These are phyloP conservation scores for Spathaspora hagerdaliae DNA, from an alignment of 805 yeast species.

Conservation along the genomic window DNA sequence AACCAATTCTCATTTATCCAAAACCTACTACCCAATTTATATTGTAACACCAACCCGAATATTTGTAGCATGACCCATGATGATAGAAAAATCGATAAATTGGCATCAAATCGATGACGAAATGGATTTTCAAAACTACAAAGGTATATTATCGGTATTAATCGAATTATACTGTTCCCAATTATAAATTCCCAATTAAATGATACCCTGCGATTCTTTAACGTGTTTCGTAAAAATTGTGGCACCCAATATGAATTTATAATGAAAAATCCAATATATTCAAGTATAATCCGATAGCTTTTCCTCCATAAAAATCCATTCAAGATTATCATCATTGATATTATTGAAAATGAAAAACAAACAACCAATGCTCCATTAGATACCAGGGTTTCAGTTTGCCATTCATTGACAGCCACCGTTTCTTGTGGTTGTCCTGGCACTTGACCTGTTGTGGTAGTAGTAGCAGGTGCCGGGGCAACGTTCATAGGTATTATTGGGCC, in stretches of 20 bases:
- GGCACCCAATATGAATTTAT: conserved; percentile 84
- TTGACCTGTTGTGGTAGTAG: conserved; percentile 7
- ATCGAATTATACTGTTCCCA: conserved; percentile 60
- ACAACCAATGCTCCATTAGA: conserved; percentile 22
- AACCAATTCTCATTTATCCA: conserved; percentile 70
- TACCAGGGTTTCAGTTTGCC: conserved; percentile 13
- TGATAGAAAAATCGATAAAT: conserved; percentile 42
- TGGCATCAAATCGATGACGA: conserved; percentile 61
- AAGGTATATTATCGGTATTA: conserved; percentile 64
- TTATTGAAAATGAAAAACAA: conserved; percentile 23
- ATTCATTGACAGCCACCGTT: conserved; percentile 8
- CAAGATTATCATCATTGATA: conserved; percentile 48
- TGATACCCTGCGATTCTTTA: conserved; percentile 60
- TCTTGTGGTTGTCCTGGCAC: conserved; percentile 7
- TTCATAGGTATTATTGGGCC: conserved; percentile 8
- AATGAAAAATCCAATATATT: conserved; percentile 46
- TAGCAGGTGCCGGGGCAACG: conserved; percentile 3
- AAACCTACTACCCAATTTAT: conserved; percentile 72
- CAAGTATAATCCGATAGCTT: conserved; percentile 50
- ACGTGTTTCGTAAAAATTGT: conserved; percentile 74
- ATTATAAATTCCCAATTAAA: conserved; percentile 74
- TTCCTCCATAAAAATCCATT: conserved; percentile 64
- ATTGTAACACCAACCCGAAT: conserved; percentile 55
- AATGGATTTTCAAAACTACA: conserved; percentile 57
- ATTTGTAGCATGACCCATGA: conserved; percentile 64